Conservation (phyloP, 495 filamentous ascomycete species). For the Aspergillus bertholletiae region DNA sequence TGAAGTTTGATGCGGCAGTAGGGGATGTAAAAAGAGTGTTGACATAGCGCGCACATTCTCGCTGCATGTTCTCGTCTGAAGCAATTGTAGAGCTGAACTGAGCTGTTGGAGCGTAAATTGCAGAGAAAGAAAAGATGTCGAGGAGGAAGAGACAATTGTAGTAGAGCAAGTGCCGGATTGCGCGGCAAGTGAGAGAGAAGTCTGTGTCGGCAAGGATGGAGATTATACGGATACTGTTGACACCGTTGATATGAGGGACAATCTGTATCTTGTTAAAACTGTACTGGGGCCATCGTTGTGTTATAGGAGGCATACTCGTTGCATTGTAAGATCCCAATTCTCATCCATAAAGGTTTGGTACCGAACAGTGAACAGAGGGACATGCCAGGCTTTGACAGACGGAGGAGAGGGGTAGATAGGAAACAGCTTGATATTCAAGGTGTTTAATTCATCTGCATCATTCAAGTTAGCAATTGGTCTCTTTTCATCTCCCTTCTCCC, state of each 20-base stretch:
- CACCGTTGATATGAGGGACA: conserved; percentile 81
- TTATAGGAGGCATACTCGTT: conserved; percentile 43
- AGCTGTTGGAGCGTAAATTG: conserved; percentile 81
- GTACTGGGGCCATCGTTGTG: neutral
- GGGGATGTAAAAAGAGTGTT: conserved; percentile 43
- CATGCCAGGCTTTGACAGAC: conserved; percentile 77
- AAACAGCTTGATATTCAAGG: conserved; percentile 94
- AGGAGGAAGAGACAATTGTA: conserved; percentile 84
- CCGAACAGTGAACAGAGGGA: conserved; percentile 83
- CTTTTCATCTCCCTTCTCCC: neutral
- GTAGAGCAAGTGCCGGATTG: conserved; percentile 82
- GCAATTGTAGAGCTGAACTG: conserved; percentile 71
- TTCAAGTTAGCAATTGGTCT: conserved; percentile 8
- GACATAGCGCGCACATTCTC: conserved; percentile 84
- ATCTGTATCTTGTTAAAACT: conserved; percentile 37
- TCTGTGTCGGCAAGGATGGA: conserved; percentile 80
- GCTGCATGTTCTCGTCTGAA: conserved; percentile 64
- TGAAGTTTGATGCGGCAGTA: conserved; percentile 18
- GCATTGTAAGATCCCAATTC: conserved; percentile 89
- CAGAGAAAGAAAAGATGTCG: conserved; percentile 89
- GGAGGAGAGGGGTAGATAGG: conserved; percentile 76
- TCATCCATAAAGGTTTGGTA: conserved; percentile 72
- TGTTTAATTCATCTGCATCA: conserved; percentile 77
- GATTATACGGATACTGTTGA: conserved; percentile 82
- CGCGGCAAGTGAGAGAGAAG: conserved; percentile 75